phyloP scores from a whole-genome alignment of 2,329 filamentous ascomycete species.

The Colletotrichum echinochloae region DNA sequence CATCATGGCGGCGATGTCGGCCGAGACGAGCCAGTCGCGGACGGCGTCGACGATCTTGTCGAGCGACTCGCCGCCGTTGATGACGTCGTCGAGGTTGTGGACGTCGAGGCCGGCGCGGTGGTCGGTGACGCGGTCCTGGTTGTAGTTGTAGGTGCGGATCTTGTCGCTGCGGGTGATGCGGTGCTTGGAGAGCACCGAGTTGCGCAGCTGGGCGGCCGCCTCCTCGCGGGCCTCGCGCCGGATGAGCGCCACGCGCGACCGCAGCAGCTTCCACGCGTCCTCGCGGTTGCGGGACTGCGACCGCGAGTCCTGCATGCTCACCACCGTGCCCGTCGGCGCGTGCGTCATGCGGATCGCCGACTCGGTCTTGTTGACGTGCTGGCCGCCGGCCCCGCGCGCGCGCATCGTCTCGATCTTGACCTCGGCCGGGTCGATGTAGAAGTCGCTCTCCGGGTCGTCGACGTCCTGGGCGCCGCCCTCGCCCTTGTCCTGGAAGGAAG shows the following conservation, averaged over 20 bases:
- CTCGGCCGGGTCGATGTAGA: constrained; percentile 87
- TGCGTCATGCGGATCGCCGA: constrained; percentile 95
- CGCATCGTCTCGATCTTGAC: constrained; percentile 91
- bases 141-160: constrained; percentile 89
- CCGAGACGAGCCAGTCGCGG: constrained; percentile 78
- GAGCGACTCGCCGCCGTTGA: constrained; percentile 78
- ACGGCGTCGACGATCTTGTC: constrained; percentile 84
- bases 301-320: constrained; percentile 92
- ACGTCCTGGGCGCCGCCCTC: constrained; percentile 63
- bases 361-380: constrained; percentile 99
- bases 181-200: constrained; percentile 82
- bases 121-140: constrained; percentile 84
- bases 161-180: constrained; percentile 93
- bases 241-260: constrained; percentile 83
- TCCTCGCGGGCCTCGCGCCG: constrained; percentile 87
- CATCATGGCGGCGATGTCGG: constrained; percentile 79
- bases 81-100: constrained; percentile 83
- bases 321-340: constrained; percentile 84
- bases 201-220: constrained; percentile 77
- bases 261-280: constrained; percentile 86
- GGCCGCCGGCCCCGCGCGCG: constrained; percentile 90
- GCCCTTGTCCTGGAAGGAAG: constrained; percentile 75
- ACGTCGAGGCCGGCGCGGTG: constrained; percentile 85
- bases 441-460: constrained; percentile 89
- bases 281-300: constrained; percentile 92